Conservation (phyloP, 2,329 filamentous ascomycete genomes). For the Fusarium liriodendri region DNA sequence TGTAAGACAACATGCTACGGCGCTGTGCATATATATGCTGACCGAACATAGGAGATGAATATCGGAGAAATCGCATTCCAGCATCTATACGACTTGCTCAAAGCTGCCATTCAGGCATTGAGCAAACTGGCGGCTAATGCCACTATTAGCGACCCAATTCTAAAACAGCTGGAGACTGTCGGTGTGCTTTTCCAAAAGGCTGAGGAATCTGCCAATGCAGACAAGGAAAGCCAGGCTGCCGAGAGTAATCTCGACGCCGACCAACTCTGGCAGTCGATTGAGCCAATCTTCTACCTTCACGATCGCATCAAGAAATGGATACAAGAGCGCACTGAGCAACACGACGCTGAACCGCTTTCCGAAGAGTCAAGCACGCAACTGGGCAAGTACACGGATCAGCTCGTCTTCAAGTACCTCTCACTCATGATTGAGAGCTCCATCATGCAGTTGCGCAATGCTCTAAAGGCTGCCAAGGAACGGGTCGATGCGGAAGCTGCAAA, state of each 20-base stretch:
- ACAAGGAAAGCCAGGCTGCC: conserved; percentile 11
- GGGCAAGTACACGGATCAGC: conserved; percentile 85
- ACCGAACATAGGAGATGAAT: conserved; percentile 69
- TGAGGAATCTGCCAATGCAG: conserved; percentile 29
- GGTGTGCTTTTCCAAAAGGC: conserved; percentile 43
- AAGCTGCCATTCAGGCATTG: conserved; percentile 40
- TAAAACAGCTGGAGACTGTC: conserved; percentile 43
- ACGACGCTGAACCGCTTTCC: conserved; percentile 29
- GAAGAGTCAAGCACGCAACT: conserved; percentile 36
- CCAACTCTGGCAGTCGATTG: conserved; percentile 85
- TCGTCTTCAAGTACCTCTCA: conserved; percentile 86
- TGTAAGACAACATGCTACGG: background rate
- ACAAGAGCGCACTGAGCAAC: conserved; percentile 73
- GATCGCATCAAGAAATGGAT: conserved; percentile 56
- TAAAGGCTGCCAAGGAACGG: conserved; percentile 60
- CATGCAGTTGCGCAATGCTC: conserved; percentile 78
- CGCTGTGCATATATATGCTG: conserved; percentile 1
- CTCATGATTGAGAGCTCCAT: conserved; percentile 92
- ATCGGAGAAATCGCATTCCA: conserved; percentile 56
- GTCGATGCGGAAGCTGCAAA: conserved; percentile 54
- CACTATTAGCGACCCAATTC: conserved; percentile 32
- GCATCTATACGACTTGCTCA: conserved; percentile 44
- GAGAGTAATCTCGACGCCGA: conserved; percentile 34
- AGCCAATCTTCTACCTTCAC: conserved; percentile 76
- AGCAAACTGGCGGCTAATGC: conserved; percentile 39